Base-by-base conservation (phyloP, 192 early-diverging fungal genomes). In the Linnemannia elongata region DNA sequence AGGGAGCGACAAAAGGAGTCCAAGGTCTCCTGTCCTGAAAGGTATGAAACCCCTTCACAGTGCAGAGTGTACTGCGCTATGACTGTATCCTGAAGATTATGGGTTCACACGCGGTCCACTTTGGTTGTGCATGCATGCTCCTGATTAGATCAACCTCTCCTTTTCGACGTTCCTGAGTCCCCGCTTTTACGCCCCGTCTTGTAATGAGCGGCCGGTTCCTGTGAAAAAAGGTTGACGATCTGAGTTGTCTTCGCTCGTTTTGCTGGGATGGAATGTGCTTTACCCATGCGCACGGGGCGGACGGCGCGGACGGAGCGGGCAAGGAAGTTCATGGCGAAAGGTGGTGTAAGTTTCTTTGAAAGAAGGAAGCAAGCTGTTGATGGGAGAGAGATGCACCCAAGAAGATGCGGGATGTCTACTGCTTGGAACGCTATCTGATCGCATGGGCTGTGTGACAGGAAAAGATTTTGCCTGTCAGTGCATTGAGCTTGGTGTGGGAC, bases 261-360 rank as follows among this genome's bases (percentile, higher is more conserved):
- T 20, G 35, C 13, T 36, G 39, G 47, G 72, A 36, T 44, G 72
- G n/a, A 27, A 52, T 70, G 57, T 44, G 17, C 55, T 49, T 47
- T 92, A 92, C 92, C 88, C 86, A 93, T 75, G 76, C 88, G 83
- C 70, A 83, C 74, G 69, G 92, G 89, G 80, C 88, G 90, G 63
- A 89, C 70, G 66, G 88, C 83, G 80, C 85, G 85, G 72, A 76
- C 68, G 69, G 92, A 91, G 78, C 89, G 90, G 52, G 89, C 81
- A 83, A 92, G 82, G 78, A 89, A 88, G 88, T 89, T 89, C 90
- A 92, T 92, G 82, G 77, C 81, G 78, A 69, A 73, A 77, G 45
- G 38, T 1, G 54, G 8, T 38, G 68, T 24, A 10, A 17, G 35
- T 68, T n/a, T 47, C 33, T 22, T 36, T 72, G 45, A 41, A 73